Evolutionary conservation across 805 yeast species (phyloP), one percentile per base, ranked within the genome.

Genomic region (Spathaspora hagerdaliae): DNA sequence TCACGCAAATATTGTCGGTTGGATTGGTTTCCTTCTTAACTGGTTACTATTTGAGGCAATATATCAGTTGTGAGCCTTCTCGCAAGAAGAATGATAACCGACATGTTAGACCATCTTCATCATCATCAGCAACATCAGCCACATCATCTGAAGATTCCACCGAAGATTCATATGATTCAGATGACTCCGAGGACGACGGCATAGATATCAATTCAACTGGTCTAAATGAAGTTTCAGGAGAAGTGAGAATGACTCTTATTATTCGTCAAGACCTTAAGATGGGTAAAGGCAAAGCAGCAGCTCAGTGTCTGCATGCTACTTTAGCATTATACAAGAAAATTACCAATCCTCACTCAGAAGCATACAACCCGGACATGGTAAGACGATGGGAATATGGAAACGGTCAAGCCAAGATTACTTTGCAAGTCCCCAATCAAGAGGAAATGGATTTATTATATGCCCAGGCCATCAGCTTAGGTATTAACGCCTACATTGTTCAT

Each of bases 251-350:
- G 96, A 90, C 94, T 0, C 70, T 94, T 26, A 81, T 90, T 3
- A 89, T 94, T 5, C 81, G 99, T 49, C 86, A 84, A 27, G 99
- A 94, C 61, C 69, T 94, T 49, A 83, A 81, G 37, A 94, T 94
- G 98, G 82, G 85, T 31, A 89, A 88, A 65, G 99, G 99, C 19
- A 94, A 94, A 61, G 84, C 87, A 2, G 97, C 98, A 5, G 99
- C 99, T 6, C 99, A 94, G 61, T 92, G 98, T 64, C 84, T 90
- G 34, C 99, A 94, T 69, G 99, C 99, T n/a, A 95, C 98, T 0
- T 74, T 94, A 31, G 91, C 94, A 0, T 81, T 94, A 54, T 94
- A 87, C 65, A 83, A 86, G 57, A 67, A 81, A 50, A 84, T 85
- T 68, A 70, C 78, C 34, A 67, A 74, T 34, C 75, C 79, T 5